Evolutionary conservation across 106 monocot genomes (phyloP).

Genomic region (Hemerocallis citrina): DNA sequence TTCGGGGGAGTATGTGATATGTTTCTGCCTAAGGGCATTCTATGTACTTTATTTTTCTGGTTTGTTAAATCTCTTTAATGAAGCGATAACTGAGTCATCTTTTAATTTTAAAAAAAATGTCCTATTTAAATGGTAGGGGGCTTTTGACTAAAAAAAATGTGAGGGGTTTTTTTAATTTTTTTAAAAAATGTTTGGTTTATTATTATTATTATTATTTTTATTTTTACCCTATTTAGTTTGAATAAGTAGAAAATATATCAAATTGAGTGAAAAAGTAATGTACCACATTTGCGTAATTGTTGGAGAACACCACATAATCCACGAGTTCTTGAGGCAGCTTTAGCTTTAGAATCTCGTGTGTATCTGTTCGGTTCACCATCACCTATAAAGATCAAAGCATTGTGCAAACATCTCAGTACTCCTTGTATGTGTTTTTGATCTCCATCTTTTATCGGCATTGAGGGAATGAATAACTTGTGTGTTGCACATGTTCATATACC

Average conservation of each 20-base stretch:
- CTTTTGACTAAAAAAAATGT: too few species aligned
- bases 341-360: slow-evolving; percentile 34
- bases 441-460: too few species aligned
- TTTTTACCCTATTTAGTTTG: not conserved
- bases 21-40: too few species aligned
- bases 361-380: slow-evolving; percentile 16
- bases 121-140: too few species aligned
- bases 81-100: too few species aligned
- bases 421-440: not conserved
- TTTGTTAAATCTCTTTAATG: too few species aligned
- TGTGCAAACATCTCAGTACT: not conserved
- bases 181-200: not conserved
- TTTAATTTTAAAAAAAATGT: too few species aligned
- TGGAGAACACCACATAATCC: slow-evolving; percentile 26
- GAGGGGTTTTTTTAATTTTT: too few species aligned
- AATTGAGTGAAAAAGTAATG: not conserved
- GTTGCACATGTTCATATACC: slow-evolving; percentile 10
- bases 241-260: not conserved
- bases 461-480: not conserved
- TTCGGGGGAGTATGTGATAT: too few species aligned
- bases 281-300: slow-evolving; percentile 33
- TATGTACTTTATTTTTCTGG: too few species aligned
- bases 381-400: slow-evolving; percentile 17
- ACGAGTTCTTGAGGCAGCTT: slow-evolving; percentile 22
- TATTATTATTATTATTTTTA: not conserved